Evolutionary conservation across 768 basidiomycete species (phyloP), one percentile per base, ranked within the genome.

Genomic region (Strobilomyces dryophilus): DNA sequence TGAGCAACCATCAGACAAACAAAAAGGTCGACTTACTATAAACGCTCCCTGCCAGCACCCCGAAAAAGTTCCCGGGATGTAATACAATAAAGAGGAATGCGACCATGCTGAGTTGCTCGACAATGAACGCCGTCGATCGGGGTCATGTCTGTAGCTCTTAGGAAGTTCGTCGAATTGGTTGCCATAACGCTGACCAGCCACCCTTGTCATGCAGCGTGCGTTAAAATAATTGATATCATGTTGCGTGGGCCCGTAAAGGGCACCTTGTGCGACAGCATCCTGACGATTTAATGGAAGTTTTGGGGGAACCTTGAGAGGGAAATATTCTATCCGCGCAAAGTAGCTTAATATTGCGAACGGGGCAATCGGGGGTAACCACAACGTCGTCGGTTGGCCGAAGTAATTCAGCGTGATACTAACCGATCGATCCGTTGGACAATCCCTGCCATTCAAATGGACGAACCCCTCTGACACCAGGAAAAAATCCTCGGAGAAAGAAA

Each of bases 41-140:
- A 68, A 73, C 9, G 79, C 76, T 3, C 79, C 80, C 49, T 74
- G 71, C 79, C 79, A 83, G 35, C 62, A 66, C 18, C 80, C 81
- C 4, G 73, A 72, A 26, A 81, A 66, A 1, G 70, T 67, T 11
- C 76, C 79, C 21, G 75, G 68, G 47, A 67, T 66, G 57, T 83
- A 80, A 18, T 67, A 57, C 8, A 58, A 37, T 18, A 51, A 45
- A 12, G 44, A 32, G 7, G 60, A 52, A 24, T 31, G 43, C n/a
- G 39, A 40, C 11, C 24, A 27, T 42, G 47, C 21, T 18, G 37
- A 29, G 37, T 48, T 51, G 21, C 52, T 37, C 34, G 46, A 36
- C 18, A 67, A 36, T 17, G 57, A 66, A 47, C 68, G 70, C 35
- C 39, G 56, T 65, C 62, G 47, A 51, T 70, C 68, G 12, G 70